These are phyloP conservation scores for Marasmius fiardii DNA, from an alignment of 1,284 basidiomycete genomes.

Conservation along the genomic window DNA sequence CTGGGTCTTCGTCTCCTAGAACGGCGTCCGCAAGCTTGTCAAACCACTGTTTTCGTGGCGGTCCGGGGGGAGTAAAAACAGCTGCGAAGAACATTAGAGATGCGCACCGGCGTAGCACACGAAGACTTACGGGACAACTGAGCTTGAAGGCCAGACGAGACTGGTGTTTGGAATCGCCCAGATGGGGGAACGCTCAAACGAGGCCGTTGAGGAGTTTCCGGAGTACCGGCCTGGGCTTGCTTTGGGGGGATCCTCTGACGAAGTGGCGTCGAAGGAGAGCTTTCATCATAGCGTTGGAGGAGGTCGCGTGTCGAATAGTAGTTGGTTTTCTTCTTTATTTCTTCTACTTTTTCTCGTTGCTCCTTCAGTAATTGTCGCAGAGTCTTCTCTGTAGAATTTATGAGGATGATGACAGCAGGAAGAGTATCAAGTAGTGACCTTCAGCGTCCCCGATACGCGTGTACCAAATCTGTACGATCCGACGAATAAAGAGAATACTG, in stretches of 20 bases:
- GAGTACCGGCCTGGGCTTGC: neutral
- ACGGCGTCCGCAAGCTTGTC: conserved; percentile 87
- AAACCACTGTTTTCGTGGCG: conserved; percentile 79
- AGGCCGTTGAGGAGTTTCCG: conserved; percentile 9
- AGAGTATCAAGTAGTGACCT: conserved; percentile 48
- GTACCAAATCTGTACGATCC: conserved; percentile 88
- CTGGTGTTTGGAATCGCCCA: conserved; percentile 4
- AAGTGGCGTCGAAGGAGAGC: conserved; percentile 32
- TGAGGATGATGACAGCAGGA: neutral
- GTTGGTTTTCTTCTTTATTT: conserved; percentile 96
- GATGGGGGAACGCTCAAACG: neutral
- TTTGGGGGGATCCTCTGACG: conserved; percentile 10
- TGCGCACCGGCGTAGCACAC: neutral
- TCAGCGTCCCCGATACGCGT: conserved; percentile 80
- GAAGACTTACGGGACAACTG: conserved; percentile 22
- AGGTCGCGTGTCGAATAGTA: conserved; percentile 91
- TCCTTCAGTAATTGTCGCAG: conserved; percentile 74
- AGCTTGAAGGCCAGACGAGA: conserved; percentile 7
- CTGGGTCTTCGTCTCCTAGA: conserved; percentile 73
- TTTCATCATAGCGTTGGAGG: conserved; percentile 87
- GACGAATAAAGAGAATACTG: conserved; percentile 81
- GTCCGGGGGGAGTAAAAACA: conserved; percentile 31
- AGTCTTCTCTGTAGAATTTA: conserved; percentile 63
- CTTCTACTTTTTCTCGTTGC: conserved; percentile 87
- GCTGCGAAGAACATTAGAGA: neutral